Conservation (phyloP, 129 eudicot species). For the Heracleum sosnowskyi region DNA sequence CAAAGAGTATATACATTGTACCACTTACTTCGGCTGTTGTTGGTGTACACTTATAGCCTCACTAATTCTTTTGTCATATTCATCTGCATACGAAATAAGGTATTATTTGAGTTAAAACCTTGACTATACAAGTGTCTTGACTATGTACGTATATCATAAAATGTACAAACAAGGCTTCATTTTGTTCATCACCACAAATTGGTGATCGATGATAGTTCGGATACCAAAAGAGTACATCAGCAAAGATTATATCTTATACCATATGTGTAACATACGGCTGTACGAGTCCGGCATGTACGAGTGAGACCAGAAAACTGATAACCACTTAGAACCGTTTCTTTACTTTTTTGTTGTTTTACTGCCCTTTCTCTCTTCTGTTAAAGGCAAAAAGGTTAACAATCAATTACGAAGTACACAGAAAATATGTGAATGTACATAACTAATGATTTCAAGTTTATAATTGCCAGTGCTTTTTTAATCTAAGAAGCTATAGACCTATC, state of each 20-base stretch:
- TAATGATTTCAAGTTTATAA: neutral
- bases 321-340: constrained; percentile 28
- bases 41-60: constrained; percentile 43
- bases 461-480: neutral
- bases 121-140: neutral
- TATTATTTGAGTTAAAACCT: neutral
- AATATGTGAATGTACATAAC: neutral
- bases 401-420: neutral
- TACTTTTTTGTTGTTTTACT: constrained; percentile 28
- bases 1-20: neutral
- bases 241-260: constrained; percentile 35
- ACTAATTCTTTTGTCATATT: constrained; percentile 53
- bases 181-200: neutral
- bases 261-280: constrained; percentile 54
- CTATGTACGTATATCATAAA: neutral
- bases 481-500: neutral
- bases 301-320: constrained; percentile 34
- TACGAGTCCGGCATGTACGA: constrained; percentile 59
- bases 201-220: neutral
- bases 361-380: constrained; percentile 62
- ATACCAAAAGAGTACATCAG: neutral
- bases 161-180: neutral
- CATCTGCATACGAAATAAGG: constrained; percentile 42
- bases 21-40: constrained; percentile 40
- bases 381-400: constrained; percentile 6